These are phyloP conservation scores for Penicillium decumbens DNA, from an alignment of 2,329 filamentous ascomycete genomes.

Conservation along the genomic window DNA sequence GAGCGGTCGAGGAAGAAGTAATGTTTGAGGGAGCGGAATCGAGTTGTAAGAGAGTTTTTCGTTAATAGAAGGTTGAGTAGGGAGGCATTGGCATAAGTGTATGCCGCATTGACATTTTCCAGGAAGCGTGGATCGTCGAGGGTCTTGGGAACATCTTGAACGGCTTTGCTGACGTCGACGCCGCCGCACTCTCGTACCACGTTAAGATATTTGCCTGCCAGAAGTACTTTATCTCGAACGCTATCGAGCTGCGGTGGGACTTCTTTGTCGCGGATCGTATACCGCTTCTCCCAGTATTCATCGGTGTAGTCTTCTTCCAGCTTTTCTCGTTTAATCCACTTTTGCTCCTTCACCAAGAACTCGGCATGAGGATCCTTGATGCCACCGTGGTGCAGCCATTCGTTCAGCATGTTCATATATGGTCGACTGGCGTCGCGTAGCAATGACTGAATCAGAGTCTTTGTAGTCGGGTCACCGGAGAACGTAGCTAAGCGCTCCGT, in stretches of 20 bases:
- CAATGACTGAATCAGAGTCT: conserved; percentile 72
- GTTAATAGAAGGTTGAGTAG: conserved; percentile 86
- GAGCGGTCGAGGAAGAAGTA: conserved; percentile 99
- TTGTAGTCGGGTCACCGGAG: conserved; percentile 87
- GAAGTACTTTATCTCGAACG: conserved; percentile 87
- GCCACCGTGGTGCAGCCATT: conserved; percentile 93
- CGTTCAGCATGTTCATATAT: conserved; percentile 97
- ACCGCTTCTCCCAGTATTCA: conserved; percentile 97
- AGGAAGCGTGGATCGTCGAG: conserved; percentile 90
- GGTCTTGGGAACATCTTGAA: conserved; percentile 80
- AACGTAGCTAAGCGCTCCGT: conserved; percentile 80
- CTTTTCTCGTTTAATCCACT: conserved; percentile 84
- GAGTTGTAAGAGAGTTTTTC: conserved; percentile 81
- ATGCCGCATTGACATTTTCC: conserved; percentile 92
- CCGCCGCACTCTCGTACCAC: conserved; percentile 96
- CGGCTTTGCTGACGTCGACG: conserved; percentile 84
- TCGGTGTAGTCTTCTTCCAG: conserved; percentile 96
- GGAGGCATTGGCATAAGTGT: conserved; percentile 91
- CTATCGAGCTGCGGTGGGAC: conserved; percentile 86
- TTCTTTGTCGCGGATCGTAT: conserved; percentile 86
- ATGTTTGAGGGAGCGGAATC: conserved; percentile 87
- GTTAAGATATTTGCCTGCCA: conserved; percentile 96
- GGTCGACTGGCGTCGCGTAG: conserved; percentile 84
- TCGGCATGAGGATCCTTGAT: conserved; percentile 93
- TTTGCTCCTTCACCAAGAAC: conserved; percentile 92